A percentile compares a stretch with the other conserved stretches of the same genome.
These are phyloP conservation scores for Oryza officinalis DNA, from an alignment of 176 grass and related monocot species.

Conservation along the genomic window DNA sequence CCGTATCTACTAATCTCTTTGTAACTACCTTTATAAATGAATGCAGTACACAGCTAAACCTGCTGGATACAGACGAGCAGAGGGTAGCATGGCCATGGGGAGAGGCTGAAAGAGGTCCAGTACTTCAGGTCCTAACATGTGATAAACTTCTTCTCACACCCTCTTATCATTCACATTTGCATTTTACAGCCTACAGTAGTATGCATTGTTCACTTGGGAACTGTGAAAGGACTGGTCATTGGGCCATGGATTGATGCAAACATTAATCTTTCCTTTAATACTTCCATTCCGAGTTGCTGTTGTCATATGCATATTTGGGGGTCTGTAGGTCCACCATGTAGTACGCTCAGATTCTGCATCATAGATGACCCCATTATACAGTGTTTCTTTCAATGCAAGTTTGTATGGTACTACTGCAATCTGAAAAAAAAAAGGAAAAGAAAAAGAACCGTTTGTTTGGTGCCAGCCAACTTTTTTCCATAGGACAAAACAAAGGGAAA, in stretches of 20 bases:
- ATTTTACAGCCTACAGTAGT: not conserved
- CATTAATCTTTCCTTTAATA: not conserved
- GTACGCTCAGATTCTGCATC: not conserved
- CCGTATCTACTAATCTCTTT: not conserved
- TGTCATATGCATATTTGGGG: not conserved
- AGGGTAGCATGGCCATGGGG: not conserved
- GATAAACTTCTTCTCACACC: not conserved
- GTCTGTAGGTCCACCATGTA: not conserved
- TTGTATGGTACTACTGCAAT: not conserved
- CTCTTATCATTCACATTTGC: not conserved
- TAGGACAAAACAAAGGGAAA: not conserved
- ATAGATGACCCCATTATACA: not conserved
- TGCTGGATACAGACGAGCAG: not conserved
- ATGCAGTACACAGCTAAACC: not conserved
- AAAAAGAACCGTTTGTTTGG: not conserved
- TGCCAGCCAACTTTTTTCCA: not conserved
- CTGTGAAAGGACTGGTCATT: not conserved
- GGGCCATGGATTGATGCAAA: too few relatives aligned
- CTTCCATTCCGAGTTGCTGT: not conserved
- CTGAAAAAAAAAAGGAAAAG: not conserved
- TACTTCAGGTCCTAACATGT: not conserved
- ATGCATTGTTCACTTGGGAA: not conserved
- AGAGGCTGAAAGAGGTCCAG: not conserved
- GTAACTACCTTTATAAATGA: not conserved
- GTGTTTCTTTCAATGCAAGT: constrained; percentile 23